phyloP scores from a whole-genome alignment of 1,284 basidiomycete genomes.

The Amylostereum chailletii region DNA sequence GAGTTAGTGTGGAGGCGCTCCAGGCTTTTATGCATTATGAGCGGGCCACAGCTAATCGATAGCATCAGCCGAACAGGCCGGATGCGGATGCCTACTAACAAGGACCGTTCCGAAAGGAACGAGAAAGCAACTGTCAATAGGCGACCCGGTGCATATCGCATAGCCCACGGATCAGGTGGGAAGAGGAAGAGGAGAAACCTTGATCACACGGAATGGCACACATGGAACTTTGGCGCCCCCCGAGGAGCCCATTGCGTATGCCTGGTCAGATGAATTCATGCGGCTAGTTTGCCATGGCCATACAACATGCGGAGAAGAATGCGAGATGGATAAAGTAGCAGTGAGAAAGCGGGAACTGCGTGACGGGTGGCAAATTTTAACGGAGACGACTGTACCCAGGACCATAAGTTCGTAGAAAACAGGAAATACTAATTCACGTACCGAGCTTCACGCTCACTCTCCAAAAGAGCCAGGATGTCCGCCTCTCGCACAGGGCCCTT shows the following conservation, averaged over 20 bases:
- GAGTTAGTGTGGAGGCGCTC: background rate
- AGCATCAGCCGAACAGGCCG: background rate
- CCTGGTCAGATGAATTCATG: no score
- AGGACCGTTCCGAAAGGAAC: no score
- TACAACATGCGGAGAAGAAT: constrained; percentile 21
- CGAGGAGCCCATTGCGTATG: no score
- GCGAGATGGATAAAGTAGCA: constrained; percentile 8
- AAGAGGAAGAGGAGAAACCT: no score
- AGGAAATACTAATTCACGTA: constrained; percentile 36
- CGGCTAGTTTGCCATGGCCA: constrained; percentile 20
- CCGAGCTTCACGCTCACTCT: constrained; percentile 99
- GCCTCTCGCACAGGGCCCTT: constrained; percentile 96
- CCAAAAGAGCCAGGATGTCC: constrained; percentile 96
- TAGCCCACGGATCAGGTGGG: no score
- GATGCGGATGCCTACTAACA: no score
- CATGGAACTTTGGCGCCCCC: no score
- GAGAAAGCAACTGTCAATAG: no score
- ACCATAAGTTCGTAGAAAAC: constrained; percentile 1
- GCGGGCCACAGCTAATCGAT: no score
- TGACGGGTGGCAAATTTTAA: constrained; percentile 18
- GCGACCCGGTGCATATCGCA: no score
- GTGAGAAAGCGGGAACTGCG: constrained; percentile 10
- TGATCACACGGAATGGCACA: no score
- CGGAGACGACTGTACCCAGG: constrained; percentile 29
- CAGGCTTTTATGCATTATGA: background rate